phyloP scores from a whole-genome alignment of 1,284 basidiomycete species.

The Pisolithus thermaeus region DNA sequence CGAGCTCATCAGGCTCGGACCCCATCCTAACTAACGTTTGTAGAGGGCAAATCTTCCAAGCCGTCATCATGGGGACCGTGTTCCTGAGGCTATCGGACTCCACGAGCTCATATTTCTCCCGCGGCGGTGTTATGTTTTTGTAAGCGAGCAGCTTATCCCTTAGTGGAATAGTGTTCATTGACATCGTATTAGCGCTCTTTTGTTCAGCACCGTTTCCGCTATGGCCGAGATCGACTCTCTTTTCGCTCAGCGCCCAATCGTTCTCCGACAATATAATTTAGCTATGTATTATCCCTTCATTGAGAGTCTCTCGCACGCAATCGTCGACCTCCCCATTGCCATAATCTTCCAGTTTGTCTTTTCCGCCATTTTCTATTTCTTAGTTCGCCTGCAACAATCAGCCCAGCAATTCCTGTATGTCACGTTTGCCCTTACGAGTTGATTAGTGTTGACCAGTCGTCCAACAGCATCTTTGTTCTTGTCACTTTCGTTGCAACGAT shows the following conservation, averaged over 20 bases:
- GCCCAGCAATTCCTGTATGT: constrained; percentile 42
- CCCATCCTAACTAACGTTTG: constrained; percentile 18
- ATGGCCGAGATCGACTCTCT: constrained; percentile 40
- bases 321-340: constrained; percentile 57
- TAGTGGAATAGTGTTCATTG: constrained; percentile 12
- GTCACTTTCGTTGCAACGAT: constrained; percentile 46
- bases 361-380: constrained; percentile 50
- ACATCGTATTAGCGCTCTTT: constrained; percentile 26
- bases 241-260: constrained; percentile 52
- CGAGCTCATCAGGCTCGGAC: constrained; percentile 7
- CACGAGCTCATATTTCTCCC: constrained; percentile 70
- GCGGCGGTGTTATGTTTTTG: constrained; percentile 77
- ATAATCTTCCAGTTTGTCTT: constrained; percentile 40
- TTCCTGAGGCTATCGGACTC: constrained; percentile 60
- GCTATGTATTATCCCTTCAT: constrained; percentile 53
- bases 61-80: constrained; percentile 70
- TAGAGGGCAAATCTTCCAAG: constrained; percentile 54
- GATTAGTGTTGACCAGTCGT: constrained; percentile 6
- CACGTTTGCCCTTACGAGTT: neutral
- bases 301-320: constrained; percentile 52
- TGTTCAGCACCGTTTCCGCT: constrained; percentile 4
- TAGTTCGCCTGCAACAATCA: constrained; percentile 42
- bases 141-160: constrained; percentile 24
- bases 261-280: constrained; percentile 45
- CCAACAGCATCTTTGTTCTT: constrained; percentile 44